Conservation (phyloP, 1,139 yeast species). For the Candida neerlandica region DNA sequence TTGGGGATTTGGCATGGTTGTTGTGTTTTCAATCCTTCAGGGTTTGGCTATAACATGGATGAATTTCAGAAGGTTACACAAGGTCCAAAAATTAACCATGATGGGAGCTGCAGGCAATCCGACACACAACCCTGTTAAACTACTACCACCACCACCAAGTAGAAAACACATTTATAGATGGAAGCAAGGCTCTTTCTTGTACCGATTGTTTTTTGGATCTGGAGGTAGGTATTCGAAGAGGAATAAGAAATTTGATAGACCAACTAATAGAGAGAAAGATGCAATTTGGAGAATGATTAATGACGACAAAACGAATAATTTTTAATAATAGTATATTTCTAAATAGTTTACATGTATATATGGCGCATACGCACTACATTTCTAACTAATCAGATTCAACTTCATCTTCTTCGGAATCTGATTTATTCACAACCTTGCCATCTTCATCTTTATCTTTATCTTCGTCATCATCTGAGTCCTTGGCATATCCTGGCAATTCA, state of each 20-base stretch:
- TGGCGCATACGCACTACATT: background rate
- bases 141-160: background rate
- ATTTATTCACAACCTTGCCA: constrained; percentile 30
- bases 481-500: constrained; percentile 22
- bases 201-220: constrained; percentile 31
- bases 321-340: constrained; percentile 4
- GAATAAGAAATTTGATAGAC: constrained; percentile 32
- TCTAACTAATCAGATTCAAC: constrained; percentile 25
- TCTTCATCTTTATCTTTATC: constrained; percentile 23
- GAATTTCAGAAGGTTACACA: constrained; percentile 52
- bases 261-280: constrained; percentile 54
- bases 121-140: background rate
- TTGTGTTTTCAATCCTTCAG: constrained; percentile 49
- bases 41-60: constrained; percentile 45
- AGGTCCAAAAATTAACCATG: constrained; percentile 69
- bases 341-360: constrained; percentile 5
- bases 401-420: constrained; percentile 34
- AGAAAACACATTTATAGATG: constrained; percentile 5
- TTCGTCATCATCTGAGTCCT: constrained; percentile 22
- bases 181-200: constrained; percentile 21
- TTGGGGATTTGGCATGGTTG: constrained; percentile 65
- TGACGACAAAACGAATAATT: constrained; percentile 47
- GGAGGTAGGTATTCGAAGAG: constrained; percentile 17
- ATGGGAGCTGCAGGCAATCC: constrained; percentile 32
- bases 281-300: constrained; percentile 76